A percentile compares a stretch with the other conserved stretches of the same genome.
phyloP scores from a whole-genome alignment of 495 filamentous ascomycete genomes.

The Sordaria brevicollis region DNA sequence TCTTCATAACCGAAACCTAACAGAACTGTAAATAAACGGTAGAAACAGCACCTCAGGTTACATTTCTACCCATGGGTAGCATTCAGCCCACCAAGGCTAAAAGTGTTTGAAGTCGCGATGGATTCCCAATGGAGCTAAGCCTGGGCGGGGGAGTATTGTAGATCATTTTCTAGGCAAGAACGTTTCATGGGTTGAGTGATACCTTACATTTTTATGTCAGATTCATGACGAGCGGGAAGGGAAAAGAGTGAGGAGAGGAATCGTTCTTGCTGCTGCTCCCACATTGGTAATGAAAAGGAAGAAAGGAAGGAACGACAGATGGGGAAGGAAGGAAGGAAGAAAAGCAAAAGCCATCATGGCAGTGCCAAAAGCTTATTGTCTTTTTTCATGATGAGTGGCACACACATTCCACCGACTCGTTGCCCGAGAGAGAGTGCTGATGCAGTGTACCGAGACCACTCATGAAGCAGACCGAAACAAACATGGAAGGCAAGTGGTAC shows the following conservation, averaged over 20 bases:
- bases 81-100: neutral
- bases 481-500: neutral
- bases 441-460: neutral
- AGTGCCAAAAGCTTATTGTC: too few relatives aligned
- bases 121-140: neutral
- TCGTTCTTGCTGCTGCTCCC: neutral
- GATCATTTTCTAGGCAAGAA: neutral
- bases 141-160: neutral
- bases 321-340: neutral
- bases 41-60: neutral
- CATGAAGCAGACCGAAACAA: neutral
- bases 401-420: neutral
- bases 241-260: neutral
- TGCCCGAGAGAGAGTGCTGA: neutral
- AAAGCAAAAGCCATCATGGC: neutral
- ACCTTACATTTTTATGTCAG: neutral
- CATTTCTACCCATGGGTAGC: neutral
- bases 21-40: neutral
- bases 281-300: neutral
- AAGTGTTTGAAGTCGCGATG: neutral
- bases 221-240: neutral
- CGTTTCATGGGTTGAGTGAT: neutral
- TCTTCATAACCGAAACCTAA: neutral
- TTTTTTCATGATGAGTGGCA: too few relatives aligned
- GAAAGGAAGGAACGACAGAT: too few relatives aligned